phyloP scores from a whole-genome alignment of 2,329 filamentous ascomycete genomes.

The Cylindrodendrum hubeiense region DNA sequence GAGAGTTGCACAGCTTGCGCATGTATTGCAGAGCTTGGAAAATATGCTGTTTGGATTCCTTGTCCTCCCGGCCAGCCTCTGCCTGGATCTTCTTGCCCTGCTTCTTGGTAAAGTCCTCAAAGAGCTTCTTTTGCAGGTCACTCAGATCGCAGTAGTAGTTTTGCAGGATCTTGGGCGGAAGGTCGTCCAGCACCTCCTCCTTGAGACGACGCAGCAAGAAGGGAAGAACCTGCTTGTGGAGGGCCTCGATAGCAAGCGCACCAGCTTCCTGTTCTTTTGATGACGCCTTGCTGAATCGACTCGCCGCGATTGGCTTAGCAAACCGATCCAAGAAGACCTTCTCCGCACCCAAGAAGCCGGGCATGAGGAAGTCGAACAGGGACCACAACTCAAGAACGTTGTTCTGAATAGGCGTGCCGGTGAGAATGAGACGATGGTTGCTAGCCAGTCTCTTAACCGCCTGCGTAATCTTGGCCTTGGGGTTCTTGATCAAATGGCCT shows the following conservation, averaged over 20 bases:
- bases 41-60: constrained; percentile 96
- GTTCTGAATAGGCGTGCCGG: constrained; percentile 97
- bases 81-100: constrained; percentile 90
- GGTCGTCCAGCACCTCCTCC: constrained; percentile 95
- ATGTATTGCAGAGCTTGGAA: constrained; percentile 99
- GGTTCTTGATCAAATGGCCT: constrained; percentile 98
- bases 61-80: constrained; percentile 86
- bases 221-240: constrained; percentile 97
- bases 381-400: constrained; percentile 98
- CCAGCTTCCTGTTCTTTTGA: constrained; percentile 99
- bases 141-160: constrained; percentile 99
- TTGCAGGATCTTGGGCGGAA: constrained; percentile 97
- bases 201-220: constrained; percentile 97
- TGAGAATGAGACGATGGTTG: constrained; percentile 96
- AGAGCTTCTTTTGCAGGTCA: constrained; percentile 93
- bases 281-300: constrained; percentile 95
- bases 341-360: constrained; percentile 92
- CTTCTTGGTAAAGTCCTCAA: constrained; percentile 95
- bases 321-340: constrained; percentile 98
- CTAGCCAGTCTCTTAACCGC: constrained; percentile 91
- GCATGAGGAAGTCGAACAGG: constrained; percentile 98
- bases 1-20: constrained; percentile 99
- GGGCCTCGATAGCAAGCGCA: constrained; percentile 94
- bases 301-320: constrained; percentile 93
- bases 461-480: constrained; percentile 93